Percentiles rank a stretch among this genome's conserved stretches.
Conservation (phyloP, 495 filamentous ascomycete species). For the Hyphodiscus hymeniophilus region DNA sequence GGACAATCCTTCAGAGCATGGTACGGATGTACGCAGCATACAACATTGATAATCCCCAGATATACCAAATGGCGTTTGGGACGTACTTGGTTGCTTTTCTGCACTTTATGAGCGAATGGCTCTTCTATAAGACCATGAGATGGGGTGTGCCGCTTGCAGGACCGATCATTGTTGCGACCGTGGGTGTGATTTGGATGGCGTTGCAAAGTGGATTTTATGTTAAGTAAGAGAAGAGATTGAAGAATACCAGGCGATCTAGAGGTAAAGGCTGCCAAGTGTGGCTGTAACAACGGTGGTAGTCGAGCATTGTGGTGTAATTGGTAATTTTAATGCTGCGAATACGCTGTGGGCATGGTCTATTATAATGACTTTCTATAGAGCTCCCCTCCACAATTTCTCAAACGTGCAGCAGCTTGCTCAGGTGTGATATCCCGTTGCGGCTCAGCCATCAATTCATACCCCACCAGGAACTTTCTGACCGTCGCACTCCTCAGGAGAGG, state of each 20-base stretch:
- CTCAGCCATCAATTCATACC: slow-evolving; percentile 93
- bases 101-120: slow-evolving; percentile 80
- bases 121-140: slow-evolving; percentile 62
- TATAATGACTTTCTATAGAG: slow-evolving; percentile 63
- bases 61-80: slow-evolving; percentile 73
- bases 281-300: neutral
- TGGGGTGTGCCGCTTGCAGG: slow-evolving; percentile 60
- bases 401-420: slow-evolving; percentile 78
- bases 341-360: neutral
- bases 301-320: neutral
- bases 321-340: slow-evolving; percentile 5
- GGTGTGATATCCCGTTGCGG: slow-evolving; percentile 97
- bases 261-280: neutral
- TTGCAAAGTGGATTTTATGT: slow-evolving; percentile 62
- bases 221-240: slow-evolving; percentile 6
- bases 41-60: slow-evolving; percentile 57
- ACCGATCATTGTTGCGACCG: slow-evolving; percentile 64
- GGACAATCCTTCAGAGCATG: slow-evolving; percentile 69
- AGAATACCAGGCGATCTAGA: no score
- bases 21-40: slow-evolving; percentile 82
- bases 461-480: slow-evolving; percentile 92
- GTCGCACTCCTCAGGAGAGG: slow-evolving; percentile 87
- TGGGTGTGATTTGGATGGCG: slow-evolving; percentile 74
- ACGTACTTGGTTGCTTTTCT: slow-evolving; percentile 70
- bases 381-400: slow-evolving; percentile 67